A percentile compares a stretch with the other conserved stretches of the same genome.
phyloP scores from a whole-genome alignment of 2,329 filamentous ascomycete genomes.

The Talaromyces albobiverticillius region DNA sequence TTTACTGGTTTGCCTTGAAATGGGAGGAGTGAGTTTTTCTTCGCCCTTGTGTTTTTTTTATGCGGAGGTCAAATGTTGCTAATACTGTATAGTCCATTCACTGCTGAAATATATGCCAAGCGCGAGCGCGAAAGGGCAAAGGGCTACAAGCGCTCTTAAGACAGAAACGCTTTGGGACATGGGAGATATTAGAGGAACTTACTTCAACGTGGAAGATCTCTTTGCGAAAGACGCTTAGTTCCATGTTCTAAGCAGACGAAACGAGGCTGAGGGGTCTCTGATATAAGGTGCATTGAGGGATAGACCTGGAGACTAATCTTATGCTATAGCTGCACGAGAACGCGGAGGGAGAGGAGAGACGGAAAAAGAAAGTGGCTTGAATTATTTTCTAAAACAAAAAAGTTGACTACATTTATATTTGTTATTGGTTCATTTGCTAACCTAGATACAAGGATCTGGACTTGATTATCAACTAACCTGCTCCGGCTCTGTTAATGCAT shows the following conservation, averaged over 20 bases:
- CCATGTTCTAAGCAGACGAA: too few relatives aligned
- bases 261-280: too few relatives aligned
- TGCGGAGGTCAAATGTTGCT: background rate
- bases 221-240: background rate
- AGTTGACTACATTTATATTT: background rate
- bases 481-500: background rate
- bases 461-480: background rate
- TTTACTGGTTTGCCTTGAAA: constrained; percentile 76
- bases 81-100: constrained; percentile 66
- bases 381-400: too few relatives aligned
- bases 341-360: too few relatives aligned
- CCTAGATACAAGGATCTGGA: background rate
- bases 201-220: background rate
- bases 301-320: too few relatives aligned
- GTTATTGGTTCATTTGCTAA: background rate
- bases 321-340: too few relatives aligned
- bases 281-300: too few relatives aligned
- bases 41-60: constrained; percentile 7
- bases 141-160: constrained; percentile 36
- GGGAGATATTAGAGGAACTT: background rate
- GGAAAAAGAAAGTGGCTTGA: too few relatives aligned
- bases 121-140: constrained; percentile 41
- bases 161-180: background rate
- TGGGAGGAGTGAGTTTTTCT: constrained; percentile 68
- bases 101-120: constrained; percentile 87